A percentile compares a stretch with the other conserved stretches of the same genome.
phyloP scores from a whole-genome alignment of 2,329 filamentous ascomycete genomes.

The Fusarium xylarioides region DNA sequence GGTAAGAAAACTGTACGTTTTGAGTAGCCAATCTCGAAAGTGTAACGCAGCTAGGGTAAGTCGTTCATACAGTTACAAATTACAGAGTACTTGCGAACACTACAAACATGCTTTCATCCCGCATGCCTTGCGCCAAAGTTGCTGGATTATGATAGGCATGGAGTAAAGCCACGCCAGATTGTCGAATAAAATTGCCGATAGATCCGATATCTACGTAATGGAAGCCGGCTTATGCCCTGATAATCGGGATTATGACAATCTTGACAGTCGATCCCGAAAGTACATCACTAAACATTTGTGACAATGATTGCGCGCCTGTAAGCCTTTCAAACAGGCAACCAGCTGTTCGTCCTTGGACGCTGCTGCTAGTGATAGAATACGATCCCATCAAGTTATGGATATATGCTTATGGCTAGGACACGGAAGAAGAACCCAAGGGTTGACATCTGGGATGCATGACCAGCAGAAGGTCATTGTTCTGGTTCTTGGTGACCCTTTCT shows the following conservation, averaged over 20 bases:
- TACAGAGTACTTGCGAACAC: not conserved
- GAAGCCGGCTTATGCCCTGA: not conserved
- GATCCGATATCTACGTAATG: not conserved
- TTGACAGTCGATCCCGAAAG: not conserved
- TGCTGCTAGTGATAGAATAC: not conserved
- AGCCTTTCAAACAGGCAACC: accelerated
- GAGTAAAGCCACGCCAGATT: not conserved
- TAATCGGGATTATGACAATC: not conserved
- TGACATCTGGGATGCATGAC: not conserved
- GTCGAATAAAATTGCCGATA: not conserved
- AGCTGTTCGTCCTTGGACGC: not conserved
- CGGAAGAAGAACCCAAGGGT: not conserved
- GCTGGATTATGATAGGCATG: too few relatives aligned
- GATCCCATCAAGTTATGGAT: not conserved
- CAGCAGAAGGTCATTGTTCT: not conserved
- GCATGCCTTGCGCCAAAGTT: not conserved
- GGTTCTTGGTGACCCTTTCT: constrained; percentile 23
- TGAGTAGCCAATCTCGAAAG: not conserved
- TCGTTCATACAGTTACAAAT: too few relatives aligned
- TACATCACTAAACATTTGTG: not conserved
- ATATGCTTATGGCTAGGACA: not conserved
- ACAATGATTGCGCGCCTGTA: not conserved
- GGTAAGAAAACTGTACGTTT: too few relatives aligned
- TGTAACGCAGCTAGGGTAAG: not conserved
- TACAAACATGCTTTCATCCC: not conserved